Evolutionary conservation across 2,329 filamentous ascomycete species (phyloP).

Genomic region (Colletotrichum tabaci): DNA sequence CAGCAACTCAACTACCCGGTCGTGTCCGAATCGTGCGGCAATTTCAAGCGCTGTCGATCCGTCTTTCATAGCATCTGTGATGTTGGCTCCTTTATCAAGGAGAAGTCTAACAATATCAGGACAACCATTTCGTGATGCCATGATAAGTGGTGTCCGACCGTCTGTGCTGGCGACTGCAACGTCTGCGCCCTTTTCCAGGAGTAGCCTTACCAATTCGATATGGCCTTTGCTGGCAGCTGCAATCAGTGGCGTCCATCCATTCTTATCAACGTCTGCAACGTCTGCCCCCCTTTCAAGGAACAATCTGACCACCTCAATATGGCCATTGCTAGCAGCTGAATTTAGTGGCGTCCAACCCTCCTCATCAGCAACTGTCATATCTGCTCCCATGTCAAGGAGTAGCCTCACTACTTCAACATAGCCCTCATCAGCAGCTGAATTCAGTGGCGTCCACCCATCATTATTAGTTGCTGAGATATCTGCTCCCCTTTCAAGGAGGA

Average conservation of each 20-base stretch:
- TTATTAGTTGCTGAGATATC: too few relatives aligned
- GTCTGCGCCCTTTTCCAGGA: slow-evolving; percentile 22
- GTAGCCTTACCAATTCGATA: slow-evolving; percentile 25
- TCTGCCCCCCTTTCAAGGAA: slow-evolving; percentile 12
- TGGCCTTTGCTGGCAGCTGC: not conserved
- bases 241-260: not conserved
- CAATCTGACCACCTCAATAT: not conserved
- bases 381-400: slow-evolving; percentile 18
- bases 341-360: slow-evolving; percentile 3
- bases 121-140: slow-evolving; percentile 31
- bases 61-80: too few relatives aligned
- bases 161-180: not conserved
- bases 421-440: rapidly evolving
- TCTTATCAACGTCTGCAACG: not conserved
- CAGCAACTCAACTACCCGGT: too few relatives aligned
- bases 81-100: slow-evolving; percentile 3
- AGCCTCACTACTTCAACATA: slow-evolving; percentile 23
- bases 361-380: not conserved
- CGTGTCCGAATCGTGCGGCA: too few relatives aligned
- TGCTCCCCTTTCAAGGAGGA: too few relatives aligned
- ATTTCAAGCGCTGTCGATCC: too few relatives aligned
- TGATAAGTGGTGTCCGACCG: slow-evolving; percentile 14
- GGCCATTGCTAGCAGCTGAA: not conserved
- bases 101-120: slow-evolving; percentile 27
- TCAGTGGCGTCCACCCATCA: not conserved